Conservation (phyloP, 805 yeast species). For the Lachancea nothofagi region DNA sequence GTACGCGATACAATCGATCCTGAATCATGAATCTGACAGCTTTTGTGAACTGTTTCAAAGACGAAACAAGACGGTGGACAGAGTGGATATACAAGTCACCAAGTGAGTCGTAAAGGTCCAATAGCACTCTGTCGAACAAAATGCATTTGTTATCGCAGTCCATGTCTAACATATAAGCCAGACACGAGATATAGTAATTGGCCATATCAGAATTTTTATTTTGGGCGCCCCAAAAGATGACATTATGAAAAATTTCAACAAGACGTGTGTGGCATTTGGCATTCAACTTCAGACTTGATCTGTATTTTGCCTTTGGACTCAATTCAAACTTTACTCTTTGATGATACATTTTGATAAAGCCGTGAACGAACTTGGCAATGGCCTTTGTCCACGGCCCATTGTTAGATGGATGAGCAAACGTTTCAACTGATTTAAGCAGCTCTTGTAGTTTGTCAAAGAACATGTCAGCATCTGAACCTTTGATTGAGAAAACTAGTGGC, state of each 20-base stretch:
- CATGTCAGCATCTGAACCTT: slow-evolving; percentile 41
- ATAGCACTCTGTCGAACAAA: slow-evolving; percentile 48
- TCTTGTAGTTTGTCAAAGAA: slow-evolving; percentile 48
- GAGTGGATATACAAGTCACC: slow-evolving; percentile 59
- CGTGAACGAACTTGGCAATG: slow-evolving; percentile 59
- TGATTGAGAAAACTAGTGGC: slow-evolving; percentile 50
- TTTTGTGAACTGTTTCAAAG: slow-evolving; percentile 61
- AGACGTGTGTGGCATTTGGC: slow-evolving; percentile 32
- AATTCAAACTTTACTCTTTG: slow-evolving; percentile 49
- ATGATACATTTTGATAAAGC: slow-evolving; percentile 55
- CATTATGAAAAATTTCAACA: slow-evolving; percentile 41
- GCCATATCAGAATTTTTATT: slow-evolving; percentile 57
- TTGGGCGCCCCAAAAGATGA: slow-evolving; percentile 67
- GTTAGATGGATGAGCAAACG: slow-evolving; percentile 90
- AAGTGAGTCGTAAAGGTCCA: slow-evolving; percentile 74
- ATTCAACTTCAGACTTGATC: slow-evolving; percentile 28
- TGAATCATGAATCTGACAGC: slow-evolving; percentile 61
- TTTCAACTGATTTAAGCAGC: slow-evolving; percentile 62
- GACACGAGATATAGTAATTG: slow-evolving; percentile 51
- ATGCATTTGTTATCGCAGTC: slow-evolving; percentile 39
- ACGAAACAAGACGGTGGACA: slow-evolving; percentile 72
- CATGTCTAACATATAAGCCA: slow-evolving; percentile 60
- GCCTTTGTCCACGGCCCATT: slow-evolving; percentile 80
- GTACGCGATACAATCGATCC: slow-evolving; percentile 64
- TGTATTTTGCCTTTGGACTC: slow-evolving; percentile 27